These are phyloP conservation scores for Ogataea kodamae DNA, from an alignment of 805 yeast species.

Conservation along the genomic window DNA sequence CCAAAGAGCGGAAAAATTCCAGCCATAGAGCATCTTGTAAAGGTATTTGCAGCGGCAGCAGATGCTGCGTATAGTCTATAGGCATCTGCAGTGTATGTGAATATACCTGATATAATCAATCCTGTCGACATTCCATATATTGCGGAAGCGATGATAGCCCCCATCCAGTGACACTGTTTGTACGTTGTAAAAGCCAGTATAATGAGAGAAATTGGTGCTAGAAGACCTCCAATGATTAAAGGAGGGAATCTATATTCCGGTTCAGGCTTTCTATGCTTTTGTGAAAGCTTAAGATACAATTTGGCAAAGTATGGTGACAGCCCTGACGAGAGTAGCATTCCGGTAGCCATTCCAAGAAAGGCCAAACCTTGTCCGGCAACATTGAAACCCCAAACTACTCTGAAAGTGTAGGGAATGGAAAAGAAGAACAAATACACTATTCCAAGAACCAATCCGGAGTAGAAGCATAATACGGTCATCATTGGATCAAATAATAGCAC, in stretches of 20 bases:
- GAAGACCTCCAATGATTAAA: slow-evolving; percentile 53
- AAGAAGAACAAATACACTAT: slow-evolving; percentile 63
- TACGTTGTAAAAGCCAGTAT: slow-evolving; percentile 59
- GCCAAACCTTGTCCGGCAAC: slow-evolving; percentile 60
- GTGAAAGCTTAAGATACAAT: slow-evolving; percentile 34
- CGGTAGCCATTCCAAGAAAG: slow-evolving; percentile 56
- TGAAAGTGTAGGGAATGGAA: slow-evolving; percentile 60
- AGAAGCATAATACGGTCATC: slow-evolving; percentile 50
- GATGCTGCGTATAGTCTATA: slow-evolving; percentile 50
- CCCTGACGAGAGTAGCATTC: slow-evolving; percentile 44
- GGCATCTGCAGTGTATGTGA: slow-evolving; percentile 40
- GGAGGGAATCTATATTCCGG: slow-evolving; percentile 59
- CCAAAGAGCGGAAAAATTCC: slow-evolving; percentile 59
- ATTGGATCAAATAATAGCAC: slow-evolving; percentile 51
- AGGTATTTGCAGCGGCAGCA: slow-evolving; percentile 48
- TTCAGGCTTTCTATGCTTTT: slow-evolving; percentile 40
- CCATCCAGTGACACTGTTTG: slow-evolving; percentile 50
- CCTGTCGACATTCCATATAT: slow-evolving; percentile 44
- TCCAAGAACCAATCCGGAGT: slow-evolving; percentile 56
- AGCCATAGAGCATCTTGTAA: slow-evolving; percentile 50
- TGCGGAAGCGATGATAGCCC: slow-evolving; percentile 43
- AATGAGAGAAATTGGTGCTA: slow-evolving; percentile 52
- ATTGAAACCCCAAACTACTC: slow-evolving; percentile 47
- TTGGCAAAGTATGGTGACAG: slow-evolving; percentile 32
- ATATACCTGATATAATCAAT: slow-evolving; percentile 39